Base-by-base conservation (phyloP, 257 asterid genomes). In the Penstemon barbatus region DNA sequence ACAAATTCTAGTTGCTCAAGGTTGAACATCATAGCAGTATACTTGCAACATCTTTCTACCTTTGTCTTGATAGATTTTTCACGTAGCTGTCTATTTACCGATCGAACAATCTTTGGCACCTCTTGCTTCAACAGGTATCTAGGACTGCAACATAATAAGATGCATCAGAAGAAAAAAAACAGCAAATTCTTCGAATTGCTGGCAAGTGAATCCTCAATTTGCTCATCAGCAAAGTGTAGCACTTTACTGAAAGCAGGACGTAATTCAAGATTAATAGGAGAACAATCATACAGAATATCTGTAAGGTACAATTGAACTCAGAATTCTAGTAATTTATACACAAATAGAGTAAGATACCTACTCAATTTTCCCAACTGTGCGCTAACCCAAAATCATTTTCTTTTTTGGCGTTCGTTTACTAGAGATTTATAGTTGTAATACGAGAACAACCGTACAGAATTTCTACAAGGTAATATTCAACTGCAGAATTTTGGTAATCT, bases 21-120 rank as follows among this genome's bases (percentile, higher is more conserved):
- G 55, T 44, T 58, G 39, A 74, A 51, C 66, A 63, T 4, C 59
- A 70, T 49, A 38, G 57, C 53, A 55, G 42, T 70, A 68, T 65
- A 65, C 51, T 63, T 46, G 50, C 58, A 44, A 52, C 41, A 57
- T 40, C 40, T 40, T 50, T 70, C 33, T 74, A 94, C 99, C 99
- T 87, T 94, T 66, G 99, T 91, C 81, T 94, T 94, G 69, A 94
- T 83, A 50, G 99, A 91, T 74, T 94, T 94, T 81, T 91, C 98
- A 0, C 96, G 93, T 37, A 91, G 80, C 85, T 94, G 99, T 82
- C 79, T 94, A 73, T 91, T 94, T 63, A 91, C 83, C 68, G 98
- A 91, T 79, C 98, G 86, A 70, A 91, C 93, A 71, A 94, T 86
- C 82, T 94, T 94, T 57, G 98, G 93, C 71, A 94, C 99, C 78